phyloP scores from a whole-genome alignment of 169 alveolate genomes.

The Eimeria zaria region DNA sequence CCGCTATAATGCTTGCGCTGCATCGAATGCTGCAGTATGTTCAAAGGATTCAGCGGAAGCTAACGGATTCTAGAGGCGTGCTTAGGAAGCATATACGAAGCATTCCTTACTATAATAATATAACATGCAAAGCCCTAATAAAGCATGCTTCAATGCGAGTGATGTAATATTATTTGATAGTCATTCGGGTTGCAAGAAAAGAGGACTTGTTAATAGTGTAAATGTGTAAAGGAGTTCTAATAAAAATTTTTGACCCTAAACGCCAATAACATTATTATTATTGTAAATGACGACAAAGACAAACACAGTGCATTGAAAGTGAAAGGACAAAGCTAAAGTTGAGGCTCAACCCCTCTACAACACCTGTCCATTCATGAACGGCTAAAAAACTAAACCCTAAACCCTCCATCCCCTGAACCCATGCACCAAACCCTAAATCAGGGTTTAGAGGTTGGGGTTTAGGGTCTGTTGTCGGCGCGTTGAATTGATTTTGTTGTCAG shows the following conservation, averaged over 20 bases:
- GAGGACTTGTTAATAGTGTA: no score
- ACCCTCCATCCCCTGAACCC: neutral
- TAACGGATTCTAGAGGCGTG: no score
- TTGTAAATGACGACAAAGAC: neutral
- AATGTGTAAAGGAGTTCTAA: no score
- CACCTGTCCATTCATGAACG: neutral
- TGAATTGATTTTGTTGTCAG: neutral
- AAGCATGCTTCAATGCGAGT: no score
- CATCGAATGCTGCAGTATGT: no score
- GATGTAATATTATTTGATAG: no score
- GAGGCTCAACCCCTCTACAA: neutral
- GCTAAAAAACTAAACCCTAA: neutral
- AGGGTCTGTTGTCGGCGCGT: neutral
- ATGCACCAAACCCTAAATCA: neutral
- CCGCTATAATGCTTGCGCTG: neutral
- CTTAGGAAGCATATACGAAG: no score
- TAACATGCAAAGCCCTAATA: no score
- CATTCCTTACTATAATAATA: no score
- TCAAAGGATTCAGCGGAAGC: no score
- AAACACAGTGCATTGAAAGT: neutral
- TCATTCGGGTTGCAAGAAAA: no score
- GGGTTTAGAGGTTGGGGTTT: conserved; percentile 17
- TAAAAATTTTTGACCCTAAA: neutral
- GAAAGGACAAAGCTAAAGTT: neutral
- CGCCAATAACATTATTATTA: neutral